Base-by-base conservation (phyloP, 23 red algal genomes). In the Pyropia haitanensis region DNA sequence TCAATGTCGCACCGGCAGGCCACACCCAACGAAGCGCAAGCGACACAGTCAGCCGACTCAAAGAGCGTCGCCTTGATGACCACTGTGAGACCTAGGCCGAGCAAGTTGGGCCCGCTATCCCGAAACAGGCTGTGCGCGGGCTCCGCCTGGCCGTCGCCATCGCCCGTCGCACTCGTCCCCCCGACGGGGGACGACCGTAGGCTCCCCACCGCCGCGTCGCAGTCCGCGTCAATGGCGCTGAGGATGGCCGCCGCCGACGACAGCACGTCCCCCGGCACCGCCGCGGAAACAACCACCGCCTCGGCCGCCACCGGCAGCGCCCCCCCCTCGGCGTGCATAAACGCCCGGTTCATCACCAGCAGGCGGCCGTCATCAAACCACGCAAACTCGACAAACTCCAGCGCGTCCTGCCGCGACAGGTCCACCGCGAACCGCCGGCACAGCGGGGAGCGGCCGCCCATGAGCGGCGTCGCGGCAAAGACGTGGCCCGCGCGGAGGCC, bases 301-400 rank as follows among this genome's bases (percentile, higher is more conserved):
- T 46, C 39, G 8, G 39, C 39, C 39, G 39, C 39, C 2, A 46
- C 39, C 39, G 39, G 39, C 19, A 87, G 28, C 7, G 72, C 75
- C 20, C 17, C 27, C 33, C 76, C 81, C 27, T 50, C 50, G 23
- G 63, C 75, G 53, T 87, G 71, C 28, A 87, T 53, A 50, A 87
- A 87, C 7, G 59, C 44, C 0, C 81, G 70, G 57, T 70, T 76
- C 18, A 69, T 63, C 20, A 87, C 81, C 25, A 61, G 34, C 17
- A 77, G 54, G 51, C 64, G 61, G 5, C 81, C 81, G 27, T 87
- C 64, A n/a, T 67, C 27, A 77, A 87, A 87, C 19, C 44, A 49
- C 39, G 61, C 51, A 57, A 75, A 76, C 53, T 87, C 81, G 61
- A 87, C 51, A 44, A 87, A 87, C 63, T 87, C 81, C 8, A 87